A percentile compares a stretch with the other conserved stretches of the same genome.
phyloP scores from a whole-genome alignment of 2,329 filamentous ascomycete species.

The Thielaviopsis musarum region DNA sequence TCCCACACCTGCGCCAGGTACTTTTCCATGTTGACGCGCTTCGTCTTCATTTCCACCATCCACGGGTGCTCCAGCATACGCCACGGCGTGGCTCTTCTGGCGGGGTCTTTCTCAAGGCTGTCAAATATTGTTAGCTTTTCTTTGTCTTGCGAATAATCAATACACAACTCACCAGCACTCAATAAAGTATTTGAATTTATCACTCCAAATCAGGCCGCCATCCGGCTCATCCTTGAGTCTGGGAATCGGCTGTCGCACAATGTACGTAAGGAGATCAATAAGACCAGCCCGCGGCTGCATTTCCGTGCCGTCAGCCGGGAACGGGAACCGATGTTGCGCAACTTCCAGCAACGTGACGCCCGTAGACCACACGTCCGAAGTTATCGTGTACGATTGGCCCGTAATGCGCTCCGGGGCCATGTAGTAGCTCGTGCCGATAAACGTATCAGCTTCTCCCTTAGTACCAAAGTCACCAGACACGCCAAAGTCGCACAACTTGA shows the following conservation, averaged over 20 bases:
- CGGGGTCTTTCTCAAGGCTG: slow-evolving; percentile 86
- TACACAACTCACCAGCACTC: slow-evolving; percentile 73
- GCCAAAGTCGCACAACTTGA: slow-evolving; percentile 97
- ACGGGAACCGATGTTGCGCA: slow-evolving; percentile 96
- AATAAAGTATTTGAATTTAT: slow-evolving; percentile 98
- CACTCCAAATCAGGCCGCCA: slow-evolving; percentile 81
- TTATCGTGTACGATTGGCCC: slow-evolving; percentile 95
- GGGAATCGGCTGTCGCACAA: slow-evolving; percentile 87
- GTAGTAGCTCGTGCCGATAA: slow-evolving; percentile 97
- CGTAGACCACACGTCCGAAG: slow-evolving; percentile 94
- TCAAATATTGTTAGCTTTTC: slow-evolving; percentile 1
- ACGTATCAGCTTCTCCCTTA: slow-evolving; percentile 95
- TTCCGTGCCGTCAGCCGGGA: slow-evolving; percentile 89
- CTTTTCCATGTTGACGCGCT: slow-evolving; percentile 93
- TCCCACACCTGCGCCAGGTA: slow-evolving; percentile 95
- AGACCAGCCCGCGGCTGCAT: slow-evolving; percentile 85
- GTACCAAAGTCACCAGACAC: slow-evolving; percentile 96
- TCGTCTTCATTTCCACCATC: slow-evolving; percentile 92
- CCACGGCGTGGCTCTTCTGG: slow-evolving; percentile 82
- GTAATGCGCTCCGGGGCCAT: slow-evolving; percentile 98
- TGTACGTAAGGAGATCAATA: slow-evolving; percentile 93
- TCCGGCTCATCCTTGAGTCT: slow-evolving; percentile 90
- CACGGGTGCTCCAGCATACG: slow-evolving; percentile 98
- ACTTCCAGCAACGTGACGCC: slow-evolving; percentile 96
- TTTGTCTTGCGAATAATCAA: background rate